Evolutionary conservation across 1,284 basidiomycete species (phyloP).

Genomic region (Ustilago nuda): DNA sequence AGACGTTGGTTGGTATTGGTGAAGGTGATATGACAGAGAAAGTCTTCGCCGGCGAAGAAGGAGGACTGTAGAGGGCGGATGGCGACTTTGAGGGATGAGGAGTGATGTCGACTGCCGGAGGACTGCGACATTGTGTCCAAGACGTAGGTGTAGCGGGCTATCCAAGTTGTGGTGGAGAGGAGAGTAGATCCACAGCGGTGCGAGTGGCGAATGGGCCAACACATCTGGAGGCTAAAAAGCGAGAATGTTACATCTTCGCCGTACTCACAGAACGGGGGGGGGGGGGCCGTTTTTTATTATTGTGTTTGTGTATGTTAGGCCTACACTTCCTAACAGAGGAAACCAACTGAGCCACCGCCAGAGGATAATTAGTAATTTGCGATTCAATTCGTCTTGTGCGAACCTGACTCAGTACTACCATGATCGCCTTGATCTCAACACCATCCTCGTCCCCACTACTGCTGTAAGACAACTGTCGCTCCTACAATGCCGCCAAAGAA

Average conservation of each 20-base stretch:
- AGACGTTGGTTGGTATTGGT: slow-evolving; percentile 77
- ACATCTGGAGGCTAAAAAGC: neutral
- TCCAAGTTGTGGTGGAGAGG: neutral
- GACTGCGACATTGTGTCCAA: slow-evolving; percentile 20
- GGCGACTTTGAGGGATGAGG: slow-evolving; percentile 69
- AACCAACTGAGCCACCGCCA: no score
- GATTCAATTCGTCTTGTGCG: neutral
- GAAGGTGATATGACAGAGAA: slow-evolving; percentile 85
- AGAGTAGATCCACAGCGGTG: no score
- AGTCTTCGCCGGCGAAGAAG: slow-evolving; percentile 90
- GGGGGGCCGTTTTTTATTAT: no score
- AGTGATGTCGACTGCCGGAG: slow-evolving; percentile 11
- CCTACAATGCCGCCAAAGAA: slow-evolving; percentile 40
- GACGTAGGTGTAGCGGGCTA: neutral
- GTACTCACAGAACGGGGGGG: no score
- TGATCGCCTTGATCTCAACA: no score
- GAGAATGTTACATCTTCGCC: neutral
- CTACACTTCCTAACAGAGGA: no score
- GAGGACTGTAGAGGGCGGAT: slow-evolving; percentile 82
- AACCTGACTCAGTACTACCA: no score
- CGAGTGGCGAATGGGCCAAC: no score
- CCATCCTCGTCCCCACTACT: neutral
- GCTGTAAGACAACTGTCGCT: neutral
- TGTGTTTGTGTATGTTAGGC: no score
- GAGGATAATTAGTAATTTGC: no score